Conservation (phyloP, 805 yeast genomes). For the Yamadazyma insecticola region DNA sequence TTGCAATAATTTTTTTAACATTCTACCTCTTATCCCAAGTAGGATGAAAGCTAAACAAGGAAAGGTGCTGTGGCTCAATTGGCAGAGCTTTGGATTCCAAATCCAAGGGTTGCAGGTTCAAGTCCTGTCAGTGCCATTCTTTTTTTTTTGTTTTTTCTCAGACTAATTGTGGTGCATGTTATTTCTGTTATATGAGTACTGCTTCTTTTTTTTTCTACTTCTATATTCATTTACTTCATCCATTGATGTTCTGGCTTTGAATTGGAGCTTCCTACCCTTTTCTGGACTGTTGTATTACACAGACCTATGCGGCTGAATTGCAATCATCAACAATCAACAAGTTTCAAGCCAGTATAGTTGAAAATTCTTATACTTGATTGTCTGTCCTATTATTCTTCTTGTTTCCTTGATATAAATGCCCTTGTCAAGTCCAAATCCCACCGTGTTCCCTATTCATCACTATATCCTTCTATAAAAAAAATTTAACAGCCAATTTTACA, state of each 20-base stretch:
- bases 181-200: not conserved
- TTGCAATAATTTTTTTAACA: no score
- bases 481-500: no score
- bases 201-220: no score
- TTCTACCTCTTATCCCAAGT: no score
- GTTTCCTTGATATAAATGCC: not conserved
- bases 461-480: no score
- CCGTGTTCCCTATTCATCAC: no score
- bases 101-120: conserved; percentile 85
- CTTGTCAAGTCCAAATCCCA: no score
- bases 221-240: no score
- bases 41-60: conserved; percentile 8
- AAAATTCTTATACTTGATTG: not conserved
- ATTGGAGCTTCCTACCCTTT: not conserved
- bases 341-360: not conserved
- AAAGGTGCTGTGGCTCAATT: conserved; percentile 32
- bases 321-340: not conserved
- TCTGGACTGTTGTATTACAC: not conserved
- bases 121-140: conserved; percentile 64
- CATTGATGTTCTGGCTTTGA: not conserved
- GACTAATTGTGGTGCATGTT: not conserved
- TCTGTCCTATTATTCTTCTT: not conserved
- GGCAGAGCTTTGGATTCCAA: conserved; percentile 40
- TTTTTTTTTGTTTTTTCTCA: conserved; percentile 2
- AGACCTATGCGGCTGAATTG: not conserved